Evolutionary conservation across 179 eudicot genomes (phyloP).

Genomic region (Dionaea muscipula): DNA sequence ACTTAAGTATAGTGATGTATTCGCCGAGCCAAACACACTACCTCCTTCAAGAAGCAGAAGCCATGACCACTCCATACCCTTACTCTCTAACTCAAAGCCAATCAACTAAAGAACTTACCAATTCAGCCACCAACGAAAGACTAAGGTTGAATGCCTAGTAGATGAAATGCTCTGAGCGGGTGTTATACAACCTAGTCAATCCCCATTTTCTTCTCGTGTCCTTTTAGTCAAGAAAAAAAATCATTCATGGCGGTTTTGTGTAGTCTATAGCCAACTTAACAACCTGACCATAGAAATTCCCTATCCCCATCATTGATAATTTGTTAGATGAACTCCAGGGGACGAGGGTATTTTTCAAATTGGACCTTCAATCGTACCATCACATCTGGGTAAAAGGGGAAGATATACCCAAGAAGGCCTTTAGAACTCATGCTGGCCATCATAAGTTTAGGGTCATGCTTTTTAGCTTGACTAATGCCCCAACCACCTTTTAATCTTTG

Average conservation of each 20-base stretch:
- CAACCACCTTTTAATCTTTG: not conserved
- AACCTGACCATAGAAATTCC: not conserved
- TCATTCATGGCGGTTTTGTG: not conserved
- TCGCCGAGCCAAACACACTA: no score
- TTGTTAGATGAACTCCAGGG: constrained; percentile 6
- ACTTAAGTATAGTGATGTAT: no score
- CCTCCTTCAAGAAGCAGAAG: no score
- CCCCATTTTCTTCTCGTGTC: not conserved
- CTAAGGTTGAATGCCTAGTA: not conserved
- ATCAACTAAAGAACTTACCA: not conserved
- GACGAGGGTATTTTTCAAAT: not conserved
- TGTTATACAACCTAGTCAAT: not conserved
- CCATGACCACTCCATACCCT: not conserved
- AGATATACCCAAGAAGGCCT: no score
- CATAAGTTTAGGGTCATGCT: constrained; percentile 5
- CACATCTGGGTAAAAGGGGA: not conserved
- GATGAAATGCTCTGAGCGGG: not conserved
- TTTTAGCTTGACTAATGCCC: not conserved
- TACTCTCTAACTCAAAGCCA: not conserved
- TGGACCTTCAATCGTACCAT: not conserved
- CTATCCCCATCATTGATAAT: constrained; percentile 8
- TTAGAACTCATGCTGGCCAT: not conserved
- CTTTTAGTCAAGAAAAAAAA: constrained; percentile 4
- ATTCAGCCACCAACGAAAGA: not conserved
- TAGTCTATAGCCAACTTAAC: not conserved